Conservation (phyloP, 2,329 filamentous ascomycete genomes). For the Helminthosporium solani region DNA sequence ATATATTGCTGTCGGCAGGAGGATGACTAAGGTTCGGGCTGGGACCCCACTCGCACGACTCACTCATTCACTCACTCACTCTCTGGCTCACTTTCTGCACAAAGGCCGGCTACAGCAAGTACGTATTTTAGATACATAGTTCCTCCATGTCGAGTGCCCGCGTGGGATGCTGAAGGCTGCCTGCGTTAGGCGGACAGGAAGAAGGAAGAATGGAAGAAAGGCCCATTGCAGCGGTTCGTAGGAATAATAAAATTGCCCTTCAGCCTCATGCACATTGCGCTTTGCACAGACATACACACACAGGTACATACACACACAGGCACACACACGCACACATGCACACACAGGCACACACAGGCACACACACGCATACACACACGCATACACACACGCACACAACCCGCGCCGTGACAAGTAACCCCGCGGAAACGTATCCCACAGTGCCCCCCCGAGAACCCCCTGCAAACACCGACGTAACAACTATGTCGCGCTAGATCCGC, state of each 20-base stretch:
- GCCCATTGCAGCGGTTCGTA: not conserved
- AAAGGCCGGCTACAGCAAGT: too few species aligned
- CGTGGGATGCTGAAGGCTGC: not conserved
- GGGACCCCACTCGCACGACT: conserved; percentile 50
- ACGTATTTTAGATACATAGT: too few species aligned
- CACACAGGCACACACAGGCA: too few species aligned
- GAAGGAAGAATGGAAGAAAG: not conserved
- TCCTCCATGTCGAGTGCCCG: not conserved
- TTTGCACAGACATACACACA: too few species aligned
- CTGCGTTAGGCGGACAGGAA: not conserved
- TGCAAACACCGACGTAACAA: conserved; percentile 22
- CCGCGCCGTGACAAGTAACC: not conserved
- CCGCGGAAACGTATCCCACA: not conserved
- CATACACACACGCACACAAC: too few species aligned
- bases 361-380: too few species aligned
- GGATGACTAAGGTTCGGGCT: conserved; percentile 39
- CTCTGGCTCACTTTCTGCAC: too few species aligned
- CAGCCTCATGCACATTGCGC: too few species aligned
- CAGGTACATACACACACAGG: too few species aligned
- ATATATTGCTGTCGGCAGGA: too few species aligned
- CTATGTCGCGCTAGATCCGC: conserved; percentile 12
- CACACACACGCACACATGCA: too few species aligned
- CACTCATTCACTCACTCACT: too few species aligned
- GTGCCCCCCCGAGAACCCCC: conserved; percentile 7
- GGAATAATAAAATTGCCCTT: not conserved